Evolutionary conservation across 2,329 filamentous ascomycete species (phyloP).

Genomic region (Penicillium brasilianum): DNA sequence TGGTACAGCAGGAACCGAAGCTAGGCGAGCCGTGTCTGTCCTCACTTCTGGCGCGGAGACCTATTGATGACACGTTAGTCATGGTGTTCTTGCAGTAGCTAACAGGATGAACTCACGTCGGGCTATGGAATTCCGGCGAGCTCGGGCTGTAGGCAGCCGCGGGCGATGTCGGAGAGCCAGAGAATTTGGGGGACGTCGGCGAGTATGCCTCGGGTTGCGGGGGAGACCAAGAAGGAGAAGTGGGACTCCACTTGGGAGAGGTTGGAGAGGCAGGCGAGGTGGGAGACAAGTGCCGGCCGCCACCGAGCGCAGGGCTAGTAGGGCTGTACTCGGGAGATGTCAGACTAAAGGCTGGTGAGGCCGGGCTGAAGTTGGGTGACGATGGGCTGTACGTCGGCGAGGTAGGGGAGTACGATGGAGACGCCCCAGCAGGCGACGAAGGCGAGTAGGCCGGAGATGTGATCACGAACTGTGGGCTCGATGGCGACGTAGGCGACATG

Average conservation of each 20-base stretch:
- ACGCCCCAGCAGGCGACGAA: slow-evolving; percentile 70
- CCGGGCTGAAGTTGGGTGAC: slow-evolving; percentile 61
- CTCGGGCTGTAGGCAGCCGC: slow-evolving; percentile 52
- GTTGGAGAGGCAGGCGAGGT: slow-evolving; percentile 57
- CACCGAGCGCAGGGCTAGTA: slow-evolving; percentile 56
- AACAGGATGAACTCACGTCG: slow-evolving; percentile 42
- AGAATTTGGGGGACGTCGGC: slow-evolving; percentile 56
- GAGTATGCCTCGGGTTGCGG: slow-evolving; percentile 56
- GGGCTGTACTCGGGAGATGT: slow-evolving; percentile 65
- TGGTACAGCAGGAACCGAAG: slow-evolving; percentile 35
- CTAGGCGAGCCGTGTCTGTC: slow-evolving; percentile 27
- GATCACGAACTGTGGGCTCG: slow-evolving; percentile 59
- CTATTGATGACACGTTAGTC: slow-evolving; percentile 32
- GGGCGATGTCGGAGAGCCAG: slow-evolving; percentile 51
- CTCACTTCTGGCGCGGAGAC: slow-evolving; percentile 47
- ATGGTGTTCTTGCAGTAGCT: neutral
- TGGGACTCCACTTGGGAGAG: slow-evolving; percentile 61
- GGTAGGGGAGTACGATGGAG: slow-evolving; percentile 59
- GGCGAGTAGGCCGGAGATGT: slow-evolving; percentile 73
- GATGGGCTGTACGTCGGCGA: slow-evolving; percentile 67
- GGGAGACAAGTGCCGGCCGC: slow-evolving; percentile 49
- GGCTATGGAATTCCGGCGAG: slow-evolving; percentile 49
- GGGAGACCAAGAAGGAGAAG: slow-evolving; percentile 57
- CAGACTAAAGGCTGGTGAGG: slow-evolving; percentile 58
- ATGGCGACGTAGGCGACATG: slow-evolving; percentile 59